These are phyloP conservation scores for Gleditsia sinensis DNA, from an alignment of 306 rosid species.

Conservation along the genomic window DNA sequence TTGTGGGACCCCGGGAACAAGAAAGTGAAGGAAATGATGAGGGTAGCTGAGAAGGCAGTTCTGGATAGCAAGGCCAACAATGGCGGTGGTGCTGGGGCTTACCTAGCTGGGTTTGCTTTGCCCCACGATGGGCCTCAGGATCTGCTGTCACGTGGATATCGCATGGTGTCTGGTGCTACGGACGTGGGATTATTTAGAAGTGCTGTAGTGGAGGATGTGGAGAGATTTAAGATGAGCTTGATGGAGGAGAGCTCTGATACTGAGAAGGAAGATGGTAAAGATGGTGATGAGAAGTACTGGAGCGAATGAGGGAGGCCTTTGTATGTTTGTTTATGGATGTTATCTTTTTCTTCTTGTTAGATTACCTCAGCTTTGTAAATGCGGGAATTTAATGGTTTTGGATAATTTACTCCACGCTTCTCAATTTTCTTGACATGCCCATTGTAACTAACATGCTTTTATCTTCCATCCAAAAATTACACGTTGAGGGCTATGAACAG, in stretches of 20 bases:
- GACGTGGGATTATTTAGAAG: constrained; percentile 70
- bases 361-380: constrained; percentile 14
- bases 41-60: constrained; percentile 62
- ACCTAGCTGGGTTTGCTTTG: constrained; percentile 58
- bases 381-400: background rate
- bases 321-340: background rate
- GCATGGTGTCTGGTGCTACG: constrained; percentile 64
- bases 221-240: constrained; percentile 48
- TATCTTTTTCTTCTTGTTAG: background rate
- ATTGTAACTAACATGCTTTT: background rate
- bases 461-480: constrained; percentile 2
- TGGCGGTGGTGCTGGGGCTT: constrained; percentile 50
- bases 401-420: background rate
- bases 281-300: constrained; percentile 76
- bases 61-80: constrained; percentile 32
- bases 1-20: constrained; percentile 79
- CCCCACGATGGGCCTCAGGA: constrained; percentile 60
- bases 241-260: constrained; percentile 41
- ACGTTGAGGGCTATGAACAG: background rate
- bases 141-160: constrained; percentile 65
- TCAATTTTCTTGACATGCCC: background rate
- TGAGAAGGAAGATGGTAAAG: constrained; percentile 44
- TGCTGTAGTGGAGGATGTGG: constrained; percentile 68
- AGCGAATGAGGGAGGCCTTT: constrained; percentile 51
- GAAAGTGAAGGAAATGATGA: constrained; percentile 62